Percentiles rank a stretch among this genome's conserved stretches.
phyloP scores from a whole-genome alignment of 805 yeast species.

The Millerago galiae region DNA sequence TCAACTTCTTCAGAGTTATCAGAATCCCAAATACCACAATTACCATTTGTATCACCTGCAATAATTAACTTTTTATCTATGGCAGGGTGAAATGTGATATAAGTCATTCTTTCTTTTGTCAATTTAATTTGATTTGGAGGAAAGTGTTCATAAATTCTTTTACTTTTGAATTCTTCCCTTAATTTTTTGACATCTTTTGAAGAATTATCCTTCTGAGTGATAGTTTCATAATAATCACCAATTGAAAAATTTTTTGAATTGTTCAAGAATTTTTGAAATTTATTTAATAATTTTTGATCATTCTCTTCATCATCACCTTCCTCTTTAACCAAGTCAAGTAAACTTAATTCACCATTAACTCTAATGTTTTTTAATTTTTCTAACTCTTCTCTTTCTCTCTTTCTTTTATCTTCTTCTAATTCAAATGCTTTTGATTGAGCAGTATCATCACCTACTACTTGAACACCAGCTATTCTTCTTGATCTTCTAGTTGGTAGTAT shows the following conservation, averaged over 20 bases:
- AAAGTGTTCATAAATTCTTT: conserved; percentile 47
- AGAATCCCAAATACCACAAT: conserved; percentile 84
- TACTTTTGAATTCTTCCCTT: conserved; percentile 47
- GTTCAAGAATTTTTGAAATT: conserved; percentile 25
- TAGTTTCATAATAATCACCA: conserved; percentile 63
- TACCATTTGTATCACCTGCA: conserved; percentile 89
- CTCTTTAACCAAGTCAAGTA: conserved; percentile 50
- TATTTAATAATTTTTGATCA: conserved; percentile 23
- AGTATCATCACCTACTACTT: conserved; percentile 46
- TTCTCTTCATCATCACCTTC: conserved; percentile 33
- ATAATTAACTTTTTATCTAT: conserved; percentile 52
- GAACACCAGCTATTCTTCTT: conserved; percentile 68
- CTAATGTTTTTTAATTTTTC: conserved; percentile 51
- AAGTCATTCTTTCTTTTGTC: conserved; percentile 62
- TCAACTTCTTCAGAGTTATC: conserved; percentile 36
- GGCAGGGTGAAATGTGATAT: conserved; percentile 74
- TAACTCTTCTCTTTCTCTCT: conserved; percentile 33
- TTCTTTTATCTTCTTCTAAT: conserved; percentile 21
- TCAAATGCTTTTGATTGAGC: conserved; percentile 20
- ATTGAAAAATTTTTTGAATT: conserved; percentile 39
- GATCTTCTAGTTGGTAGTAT: conserved; percentile 65
- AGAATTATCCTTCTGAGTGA: conserved; percentile 31
- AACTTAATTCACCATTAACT: conserved; percentile 56
- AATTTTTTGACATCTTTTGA: conserved; percentile 37
- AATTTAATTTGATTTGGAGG: conserved; percentile 69